Evolutionary conservation across 306 rosid species (phyloP).

Genomic region (Cercis canadensis): DNA sequence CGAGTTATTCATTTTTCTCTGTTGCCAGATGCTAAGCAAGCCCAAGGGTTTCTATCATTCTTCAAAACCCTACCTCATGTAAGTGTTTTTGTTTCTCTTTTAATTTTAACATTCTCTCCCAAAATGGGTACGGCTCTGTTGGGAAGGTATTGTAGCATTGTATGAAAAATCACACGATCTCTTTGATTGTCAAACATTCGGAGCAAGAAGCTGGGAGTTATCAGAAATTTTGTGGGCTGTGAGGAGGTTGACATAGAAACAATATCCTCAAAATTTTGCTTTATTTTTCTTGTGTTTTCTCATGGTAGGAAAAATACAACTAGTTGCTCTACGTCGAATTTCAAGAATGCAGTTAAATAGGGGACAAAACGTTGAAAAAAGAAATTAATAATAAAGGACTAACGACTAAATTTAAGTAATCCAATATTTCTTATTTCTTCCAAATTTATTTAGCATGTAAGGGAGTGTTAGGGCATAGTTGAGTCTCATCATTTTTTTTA

Average conservation of each 20-base stretch:
- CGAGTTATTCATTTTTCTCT: not conserved
- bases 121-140: not conserved
- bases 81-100: slow-evolving; percentile 39
- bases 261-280: not conserved
- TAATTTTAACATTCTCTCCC: slow-evolving; percentile 14
- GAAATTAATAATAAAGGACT: not conserved
- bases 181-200: not conserved
- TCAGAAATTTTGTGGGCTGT: not conserved
- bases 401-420: not conserved
- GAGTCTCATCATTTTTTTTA: not conserved
- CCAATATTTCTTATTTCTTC: not conserved
- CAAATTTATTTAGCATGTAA: not conserved
- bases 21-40: slow-evolving; percentile 84
- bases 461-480: slow-evolving; percentile 16
- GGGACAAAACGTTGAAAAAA: not conserved
- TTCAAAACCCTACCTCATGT: slow-evolving; percentile 83
- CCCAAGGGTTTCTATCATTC: slow-evolving; percentile 95
- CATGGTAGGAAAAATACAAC: not conserved
- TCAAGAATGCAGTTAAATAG: not conserved
- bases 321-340: not conserved
- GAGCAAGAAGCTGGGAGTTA: not conserved
- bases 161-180: not conserved
- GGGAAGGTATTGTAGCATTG: slow-evolving; percentile 18
- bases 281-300: not conserved
- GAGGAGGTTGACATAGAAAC: not conserved